Evolutionary conservation across 1,139 yeast species (phyloP), one percentile per base, ranked within the genome.

Genomic region (Yamadazyma trypodendri): DNA sequence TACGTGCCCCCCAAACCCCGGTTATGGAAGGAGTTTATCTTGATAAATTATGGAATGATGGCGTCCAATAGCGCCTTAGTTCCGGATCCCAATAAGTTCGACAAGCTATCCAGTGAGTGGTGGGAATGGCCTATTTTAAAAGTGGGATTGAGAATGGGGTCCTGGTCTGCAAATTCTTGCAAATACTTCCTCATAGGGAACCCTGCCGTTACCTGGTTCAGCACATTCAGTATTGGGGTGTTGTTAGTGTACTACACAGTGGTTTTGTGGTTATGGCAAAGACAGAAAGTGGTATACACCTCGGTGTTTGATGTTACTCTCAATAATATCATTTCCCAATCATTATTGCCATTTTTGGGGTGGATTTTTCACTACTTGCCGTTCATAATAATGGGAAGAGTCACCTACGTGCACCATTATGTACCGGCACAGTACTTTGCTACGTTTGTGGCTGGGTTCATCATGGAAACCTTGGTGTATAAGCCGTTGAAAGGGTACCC

Each of bases 381-480:
- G 31, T 92, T 92, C 61, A 78, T 85, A 36, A 72, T 90, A 48
- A 92, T 92, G 98, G 89, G 96, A 20, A 85, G 99, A 72, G 97
- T 94, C 48, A 89, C 96, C 4, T 92, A 94, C 58, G 92, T 92
- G 32, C 99, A 92, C 63, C 99, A 92, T 65, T 92, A 92, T 63
- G 77, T 89, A 53, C 99, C 99, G 22, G 97, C 98, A 0, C 76
- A 90, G 49, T 92, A 90, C 68, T 92, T 94, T 67, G 97, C 97
- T 42, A 81, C 92, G 75, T 65, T 92, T 49, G 81, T 88, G 22
- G 75, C 45, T 3, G 75, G 70, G 0, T 71, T 56, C 39, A 43
- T 68, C 11, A 45, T 68, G 44, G 75, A 71, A 41, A 46, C 48
- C 9, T 38, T 58, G 11, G 47, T 60, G 2, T 46, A 43, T 24